phyloP scores from a whole-genome alignment of 140 eudicot species.

The Anethum foeniculum region DNA sequence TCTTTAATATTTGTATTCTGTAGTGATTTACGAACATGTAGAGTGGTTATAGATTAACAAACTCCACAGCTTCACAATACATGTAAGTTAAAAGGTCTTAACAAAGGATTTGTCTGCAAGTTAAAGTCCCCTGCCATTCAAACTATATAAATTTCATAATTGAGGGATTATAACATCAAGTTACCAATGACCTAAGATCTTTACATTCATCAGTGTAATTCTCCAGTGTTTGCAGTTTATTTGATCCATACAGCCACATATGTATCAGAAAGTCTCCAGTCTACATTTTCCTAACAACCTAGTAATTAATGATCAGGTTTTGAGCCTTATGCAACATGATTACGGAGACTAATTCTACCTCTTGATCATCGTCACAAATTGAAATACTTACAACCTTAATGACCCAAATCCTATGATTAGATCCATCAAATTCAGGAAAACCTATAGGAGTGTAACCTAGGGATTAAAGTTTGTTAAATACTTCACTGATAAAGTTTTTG shows the following conservation, averaged over 20 bases:
- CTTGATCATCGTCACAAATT: not conserved
- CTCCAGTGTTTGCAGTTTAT: not conserved
- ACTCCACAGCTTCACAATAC: not conserved
- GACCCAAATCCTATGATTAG: not conserved
- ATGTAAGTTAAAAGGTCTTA: not conserved
- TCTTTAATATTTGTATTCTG: not conserved
- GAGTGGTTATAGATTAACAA: not conserved
- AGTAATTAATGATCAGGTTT: not conserved
- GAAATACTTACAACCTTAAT: not conserved
- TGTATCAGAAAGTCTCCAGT: not conserved
- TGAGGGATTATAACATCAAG: not conserved
- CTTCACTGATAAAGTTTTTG: not conserved
- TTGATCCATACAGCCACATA: not conserved
- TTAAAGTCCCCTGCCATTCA: not conserved
- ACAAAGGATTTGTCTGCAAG: not conserved
- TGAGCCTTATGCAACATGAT: not conserved
- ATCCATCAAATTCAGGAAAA: not conserved
- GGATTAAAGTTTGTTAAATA: not conserved
- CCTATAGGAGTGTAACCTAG: not conserved
- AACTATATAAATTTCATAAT: no score
- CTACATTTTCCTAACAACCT: not conserved
- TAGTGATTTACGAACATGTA: not conserved
- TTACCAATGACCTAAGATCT: not conserved
- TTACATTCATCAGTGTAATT: not conserved
- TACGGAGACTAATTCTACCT: not conserved